Base-by-base conservation (phyloP, 106 monocot genomes). In the Platanthera guangdongensis region DNA sequence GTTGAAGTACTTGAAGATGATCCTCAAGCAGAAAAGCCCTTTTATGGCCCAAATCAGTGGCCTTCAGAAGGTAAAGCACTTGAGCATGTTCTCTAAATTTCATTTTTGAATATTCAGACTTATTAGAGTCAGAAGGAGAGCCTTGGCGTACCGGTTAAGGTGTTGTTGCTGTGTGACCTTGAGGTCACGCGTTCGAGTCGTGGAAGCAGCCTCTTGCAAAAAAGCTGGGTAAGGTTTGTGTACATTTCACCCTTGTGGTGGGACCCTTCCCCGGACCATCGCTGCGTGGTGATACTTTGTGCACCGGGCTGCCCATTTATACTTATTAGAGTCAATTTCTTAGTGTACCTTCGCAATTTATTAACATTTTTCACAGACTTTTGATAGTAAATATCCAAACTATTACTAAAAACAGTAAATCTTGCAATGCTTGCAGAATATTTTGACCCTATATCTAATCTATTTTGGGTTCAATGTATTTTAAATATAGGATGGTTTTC, bases 11-110 rank as follows among this genome's bases (percentile, higher is more conserved):
- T 87, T 55, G 88, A 88, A 75, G 85, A 78, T 82, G 88, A 88
- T 68, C 85, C 82, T 54, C 75, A 84, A 80, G 81, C 87, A 75
- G 74, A 87, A 47, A 94, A 89, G 67, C 91, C 91, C 79, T 91
- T 94, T 85, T 94, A 83, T 86, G 94, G 94, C 67, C 94, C 91
- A 79, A 94, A 94, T 85, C 25, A 87, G 49, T 94, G 91, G 94
- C 94, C 94, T 82, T 87, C 94, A 81, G 79, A 69, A 80, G 91
- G 94, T 94, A 39, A 39, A 30, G 3, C 8, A 67, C 12, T 13
- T 10, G 63, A 11, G 2, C 13, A 39, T 39, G 39, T 39, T 67
- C 2, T 9, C 67, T 39, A 67, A 9, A 11, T 67, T 67, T 25
- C 12, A 22, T 30, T 1, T 67, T 32, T 53, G 8, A 8, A 53